Evolutionary conservation across 768 basidiomycete genomes (phyloP).

Genomic region (Rhizopogon roseolus): DNA sequence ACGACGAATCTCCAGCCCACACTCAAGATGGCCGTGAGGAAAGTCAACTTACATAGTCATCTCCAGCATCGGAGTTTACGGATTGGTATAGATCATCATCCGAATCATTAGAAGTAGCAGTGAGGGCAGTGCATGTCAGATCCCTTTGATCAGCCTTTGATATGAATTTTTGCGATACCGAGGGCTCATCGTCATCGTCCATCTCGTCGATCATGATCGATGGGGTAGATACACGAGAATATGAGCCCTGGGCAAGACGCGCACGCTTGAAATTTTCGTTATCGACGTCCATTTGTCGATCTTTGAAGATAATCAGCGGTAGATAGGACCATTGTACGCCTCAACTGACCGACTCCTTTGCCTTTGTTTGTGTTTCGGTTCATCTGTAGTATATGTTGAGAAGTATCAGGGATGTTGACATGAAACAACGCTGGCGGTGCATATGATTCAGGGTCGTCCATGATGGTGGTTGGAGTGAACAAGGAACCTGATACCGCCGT

Average conservation of each 20-base stretch:
- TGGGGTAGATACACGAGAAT: not conserved
- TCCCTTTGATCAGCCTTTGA: not conserved
- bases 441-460: not conserved
- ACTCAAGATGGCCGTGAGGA: not conserved
- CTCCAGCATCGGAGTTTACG: not conserved
- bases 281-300: not conserved
- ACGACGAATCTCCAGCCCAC: not conserved
- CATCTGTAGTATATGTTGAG: not conserved
- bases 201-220: not conserved
- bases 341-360: not conserved
- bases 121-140: not conserved
- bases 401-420: not conserved
- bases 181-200: slow-evolving; percentile 1
- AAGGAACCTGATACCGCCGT: not conserved
- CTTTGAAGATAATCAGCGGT: not conserved
- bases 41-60: not conserved
- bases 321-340: too few relatives aligned
- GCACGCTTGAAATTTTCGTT: not conserved
- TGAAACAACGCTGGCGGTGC: not conserved
- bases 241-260: slow-evolving; percentile 1
- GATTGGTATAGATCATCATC: not conserved
- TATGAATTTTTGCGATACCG: not conserved
- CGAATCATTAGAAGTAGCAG: not conserved
- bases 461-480: not conserved
- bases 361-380: not conserved